phyloP scores from a whole-genome alignment of 2,329 filamentous ascomycete species.

The Trichoderma hamatum region DNA sequence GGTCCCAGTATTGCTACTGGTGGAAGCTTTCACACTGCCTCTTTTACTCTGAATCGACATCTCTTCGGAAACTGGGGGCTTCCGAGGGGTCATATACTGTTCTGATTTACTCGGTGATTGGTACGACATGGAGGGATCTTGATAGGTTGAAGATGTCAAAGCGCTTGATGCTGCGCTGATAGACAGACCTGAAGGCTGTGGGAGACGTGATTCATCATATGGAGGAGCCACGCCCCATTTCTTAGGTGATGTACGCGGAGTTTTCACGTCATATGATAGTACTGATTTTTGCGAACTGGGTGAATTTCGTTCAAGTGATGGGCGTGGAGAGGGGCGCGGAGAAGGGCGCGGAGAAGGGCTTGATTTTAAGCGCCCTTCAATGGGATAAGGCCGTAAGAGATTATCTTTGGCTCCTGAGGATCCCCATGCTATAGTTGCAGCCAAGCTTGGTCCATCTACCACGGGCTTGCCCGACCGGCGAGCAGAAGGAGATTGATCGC shows the following conservation, averaged over 20 bases:
- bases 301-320: conserved; percentile 39
- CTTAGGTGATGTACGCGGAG: conserved; percentile 34
- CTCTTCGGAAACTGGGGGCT: not conserved
- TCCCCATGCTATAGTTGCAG: conserved; percentile 66
- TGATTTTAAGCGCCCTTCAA: conserved; percentile 34
- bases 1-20: not conserved
- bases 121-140: conserved; percentile 30
- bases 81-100: not conserved
- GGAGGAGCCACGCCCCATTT: conserved; percentile 48
- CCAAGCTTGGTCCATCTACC: conserved; percentile 62
- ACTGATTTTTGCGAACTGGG: conserved; percentile 55
- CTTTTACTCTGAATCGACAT: not conserved
- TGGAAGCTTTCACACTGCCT: not conserved
- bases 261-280: conserved; percentile 41
- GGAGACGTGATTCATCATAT: conserved; percentile 30
- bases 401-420: conserved; percentile 48
- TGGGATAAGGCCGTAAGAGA: conserved; percentile 30
- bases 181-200: conserved; percentile 52
- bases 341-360: conserved; percentile 31
- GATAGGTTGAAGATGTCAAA: conserved; percentile 41
- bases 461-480: conserved; percentile 48
- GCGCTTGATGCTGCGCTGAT: conserved; percentile 61
- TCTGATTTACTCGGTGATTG: conserved; percentile 11
- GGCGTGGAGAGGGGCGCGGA: conserved; percentile 29
- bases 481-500: conserved; percentile 48